Conservation (phyloP, 345 rosid species). For the Rhodamnia argentea region DNA sequence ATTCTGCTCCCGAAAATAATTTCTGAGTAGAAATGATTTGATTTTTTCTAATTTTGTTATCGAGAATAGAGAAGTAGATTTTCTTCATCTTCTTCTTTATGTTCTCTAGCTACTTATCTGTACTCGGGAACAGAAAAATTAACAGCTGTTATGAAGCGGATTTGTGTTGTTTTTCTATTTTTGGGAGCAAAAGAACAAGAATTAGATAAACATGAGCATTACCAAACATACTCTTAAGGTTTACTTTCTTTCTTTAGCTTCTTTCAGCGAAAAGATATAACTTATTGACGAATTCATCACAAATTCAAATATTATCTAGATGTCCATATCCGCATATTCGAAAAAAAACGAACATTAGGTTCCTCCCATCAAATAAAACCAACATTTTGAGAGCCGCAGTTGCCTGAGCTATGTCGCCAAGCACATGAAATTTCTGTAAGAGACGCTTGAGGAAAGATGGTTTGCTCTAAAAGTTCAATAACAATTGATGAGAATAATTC, state of each 20-base stretch:
- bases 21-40: too few relatives aligned
- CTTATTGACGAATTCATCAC: not conserved
- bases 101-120: too few relatives aligned
- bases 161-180: too few relatives aligned
- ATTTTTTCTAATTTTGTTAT: too few relatives aligned
- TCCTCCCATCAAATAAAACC: not conserved
- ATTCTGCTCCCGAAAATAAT: too few relatives aligned
- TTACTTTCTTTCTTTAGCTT: not conserved
- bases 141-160: too few relatives aligned
- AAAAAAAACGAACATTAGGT: not conserved
- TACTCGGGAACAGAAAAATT: too few relatives aligned
- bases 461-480: not conserved
- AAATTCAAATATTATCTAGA: not conserved
- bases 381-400: not conserved
- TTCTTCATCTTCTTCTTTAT: too few relatives aligned
- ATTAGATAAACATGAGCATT: too few relatives aligned
- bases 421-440: not conserved
- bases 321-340: not conserved
- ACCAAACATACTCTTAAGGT: not conserved
- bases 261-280: not conserved
- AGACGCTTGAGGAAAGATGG: not conserved
- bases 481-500: not conserved
- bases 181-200: too few relatives aligned
- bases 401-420: not conserved
- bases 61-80: too few relatives aligned